These are phyloP conservation scores for Metschnikowia kofuensis DNA, from an alignment of 805 yeast species.

Conservation along the genomic window DNA sequence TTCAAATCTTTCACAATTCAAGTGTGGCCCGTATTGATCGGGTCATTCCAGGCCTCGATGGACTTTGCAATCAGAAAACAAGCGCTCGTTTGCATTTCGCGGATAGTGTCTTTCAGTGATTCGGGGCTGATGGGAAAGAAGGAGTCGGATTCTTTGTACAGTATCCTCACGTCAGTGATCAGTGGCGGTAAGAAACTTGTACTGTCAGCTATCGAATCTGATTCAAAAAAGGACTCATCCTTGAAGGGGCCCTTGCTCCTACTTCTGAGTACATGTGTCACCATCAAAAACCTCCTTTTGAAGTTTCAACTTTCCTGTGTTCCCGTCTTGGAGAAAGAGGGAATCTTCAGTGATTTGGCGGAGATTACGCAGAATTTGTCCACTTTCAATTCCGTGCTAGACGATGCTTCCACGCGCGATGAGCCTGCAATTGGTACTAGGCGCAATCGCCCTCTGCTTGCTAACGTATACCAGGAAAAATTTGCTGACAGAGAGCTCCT, in stretches of 20 bases:
- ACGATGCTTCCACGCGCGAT: neutral
- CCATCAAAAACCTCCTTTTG: slow-evolving; percentile 44
- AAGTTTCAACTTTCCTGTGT: slow-evolving; percentile 45
- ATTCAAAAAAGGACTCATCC: neutral
- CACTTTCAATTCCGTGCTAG: too few species aligned
- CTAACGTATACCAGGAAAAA: slow-evolving; percentile 17
- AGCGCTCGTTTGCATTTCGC: slow-evolving; percentile 50
- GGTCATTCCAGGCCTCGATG: slow-evolving; percentile 69
- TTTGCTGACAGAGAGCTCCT: slow-evolving; percentile 31
- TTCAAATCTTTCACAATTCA: slow-evolving; percentile 40
- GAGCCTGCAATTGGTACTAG: neutral
- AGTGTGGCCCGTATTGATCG: slow-evolving; percentile 52
- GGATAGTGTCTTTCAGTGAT: slow-evolving; percentile 46
- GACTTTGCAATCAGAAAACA: slow-evolving; percentile 61
- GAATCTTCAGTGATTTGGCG: slow-evolving; percentile 53
- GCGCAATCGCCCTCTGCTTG: neutral
- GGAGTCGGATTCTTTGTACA: slow-evolving; percentile 37
- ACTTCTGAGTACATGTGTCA: slow-evolving; percentile 49
- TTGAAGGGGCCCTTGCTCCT: slow-evolving; percentile 25
- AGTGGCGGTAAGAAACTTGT: slow-evolving; percentile 46
- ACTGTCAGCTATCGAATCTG: neutral
- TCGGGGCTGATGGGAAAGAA: slow-evolving; percentile 30
- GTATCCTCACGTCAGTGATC: slow-evolving; percentile 56
- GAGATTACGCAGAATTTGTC: neutral
- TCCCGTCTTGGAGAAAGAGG: slow-evolving; percentile 63